Evolutionary conservation across 2,329 filamentous ascomycete species (phyloP), one percentile per base, ranked within the genome.

Genomic region (Aspergillus viridinutans): DNA sequence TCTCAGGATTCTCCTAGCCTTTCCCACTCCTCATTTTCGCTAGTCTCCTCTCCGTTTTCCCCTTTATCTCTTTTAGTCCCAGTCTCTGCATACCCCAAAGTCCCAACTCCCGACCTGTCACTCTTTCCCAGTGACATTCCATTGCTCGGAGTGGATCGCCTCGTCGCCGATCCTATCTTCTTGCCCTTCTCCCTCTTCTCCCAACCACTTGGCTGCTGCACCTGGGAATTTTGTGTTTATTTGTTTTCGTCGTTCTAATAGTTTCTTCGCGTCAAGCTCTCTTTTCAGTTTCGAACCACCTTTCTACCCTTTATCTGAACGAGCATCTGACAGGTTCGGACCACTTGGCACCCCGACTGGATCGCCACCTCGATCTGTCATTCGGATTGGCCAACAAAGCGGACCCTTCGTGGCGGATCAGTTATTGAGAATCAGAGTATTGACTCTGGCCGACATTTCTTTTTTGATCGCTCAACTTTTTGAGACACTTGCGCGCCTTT

Each of bases 161-260:
- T 54, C 58, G 50, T 38, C 49, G 40, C 35, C 48, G 21, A 42
- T n/a, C 49, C 47, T 50, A 50, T 35, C 32, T 17, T 45, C 50
- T 58, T 58, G 12, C 59, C 60, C 58, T 62, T 64, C 60, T 54
- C 57, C 58, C 56, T 55, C 53, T 55, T 42, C 49, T 52, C 54
- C 55, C 53, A 38, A 48, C 54, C 38, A 48, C 55, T 48, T 26
- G 21, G 20, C 21, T 47, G 10, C 43, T 47, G n/a, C 43, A 14
- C 43, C 21, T 47, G 20, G 17, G 32, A 38, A 47, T 47, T 23
- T 26, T 47, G 12, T n/a, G 20, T 23, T 47, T 21, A 43, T 12
- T 21, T 43, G 9, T 10, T 12, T 43, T 9, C 10, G 6, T 26
- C 23, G 2, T 25, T 47, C 43, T 47, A 47, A 47, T 10, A 26